Percentiles rank a stretch among this genome's conserved stretches.
Conservation (phyloP, 164 flowering plant genomes). For the Saururus chinensis region DNA sequence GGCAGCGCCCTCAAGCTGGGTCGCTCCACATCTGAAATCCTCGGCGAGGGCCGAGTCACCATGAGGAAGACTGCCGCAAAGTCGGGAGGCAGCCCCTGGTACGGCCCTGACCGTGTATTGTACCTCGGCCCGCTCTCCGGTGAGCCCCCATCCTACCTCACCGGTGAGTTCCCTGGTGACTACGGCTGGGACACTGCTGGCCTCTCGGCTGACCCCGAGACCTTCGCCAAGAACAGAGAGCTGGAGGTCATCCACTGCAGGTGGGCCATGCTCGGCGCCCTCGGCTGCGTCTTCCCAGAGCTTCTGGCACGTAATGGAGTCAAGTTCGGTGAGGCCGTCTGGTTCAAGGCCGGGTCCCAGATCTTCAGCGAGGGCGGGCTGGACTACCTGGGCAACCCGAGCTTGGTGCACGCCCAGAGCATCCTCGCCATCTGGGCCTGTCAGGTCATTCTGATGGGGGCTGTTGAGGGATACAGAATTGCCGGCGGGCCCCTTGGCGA, state of each 20-base stretch:
- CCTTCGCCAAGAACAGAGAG: constrained; percentile 43
- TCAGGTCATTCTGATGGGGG: constrained; percentile 31
- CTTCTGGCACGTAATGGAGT: constrained; percentile 32
- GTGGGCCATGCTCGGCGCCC: constrained; percentile 47
- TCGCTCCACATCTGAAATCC: constrained; percentile 15
- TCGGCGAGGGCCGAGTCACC: constrained; percentile 23
- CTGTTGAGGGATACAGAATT: constrained; percentile 31
- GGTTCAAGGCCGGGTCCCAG: constrained; percentile 45
- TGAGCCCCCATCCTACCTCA: constrained; percentile 37
- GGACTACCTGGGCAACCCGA: constrained; percentile 37
- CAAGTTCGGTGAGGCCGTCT: constrained; percentile 38
- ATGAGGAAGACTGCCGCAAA: constrained; percentile 30
- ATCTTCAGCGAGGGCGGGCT: constrained; percentile 41
- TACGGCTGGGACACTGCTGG: constrained; percentile 56
- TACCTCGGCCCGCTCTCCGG: constrained; percentile 45
- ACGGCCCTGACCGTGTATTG: constrained; percentile 32
- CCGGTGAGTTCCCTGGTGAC: constrained; percentile 49
- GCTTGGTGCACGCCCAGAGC: constrained; percentile 38
- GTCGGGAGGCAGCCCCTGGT: constrained; percentile 33
- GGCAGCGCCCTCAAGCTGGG: constrained; percentile 29
- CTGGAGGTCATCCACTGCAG: constrained; percentile 38
- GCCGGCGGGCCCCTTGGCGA: constrained; percentile 44
- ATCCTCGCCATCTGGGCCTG: constrained; percentile 34
- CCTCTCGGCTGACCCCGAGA: constrained; percentile 42
- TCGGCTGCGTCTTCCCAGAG: constrained; percentile 39